These are phyloP conservation scores for Cryptococcus floricola DNA, from an alignment of 1,284 basidiomycete species.

Conservation along the genomic window DNA sequence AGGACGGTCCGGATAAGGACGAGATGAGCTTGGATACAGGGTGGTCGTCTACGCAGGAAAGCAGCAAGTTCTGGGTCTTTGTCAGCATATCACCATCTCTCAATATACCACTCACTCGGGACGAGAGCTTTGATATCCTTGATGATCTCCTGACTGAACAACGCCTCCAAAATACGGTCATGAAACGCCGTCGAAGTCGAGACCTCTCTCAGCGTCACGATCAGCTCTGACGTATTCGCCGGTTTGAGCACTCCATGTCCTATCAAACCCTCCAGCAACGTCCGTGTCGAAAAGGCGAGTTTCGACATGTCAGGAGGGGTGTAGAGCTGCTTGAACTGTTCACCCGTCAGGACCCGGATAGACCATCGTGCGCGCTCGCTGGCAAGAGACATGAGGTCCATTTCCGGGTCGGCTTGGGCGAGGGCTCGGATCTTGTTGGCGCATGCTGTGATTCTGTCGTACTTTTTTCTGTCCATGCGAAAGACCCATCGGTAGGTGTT, in stretches of 20 bases:
- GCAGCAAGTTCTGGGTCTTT: constrained; percentile 17
- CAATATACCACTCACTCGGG: constrained; percentile 13
- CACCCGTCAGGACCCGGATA: constrained; percentile 9
- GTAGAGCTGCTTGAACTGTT: constrained; percentile 12
- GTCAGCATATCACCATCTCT: background rate
- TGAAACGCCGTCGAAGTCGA: constrained; percentile 22
- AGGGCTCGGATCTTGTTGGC: constrained; percentile 22
- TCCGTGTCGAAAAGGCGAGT: constrained; percentile 34
- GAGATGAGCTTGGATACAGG: constrained; percentile 26
- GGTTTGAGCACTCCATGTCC: constrained; percentile 40
- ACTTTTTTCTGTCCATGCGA: constrained; percentile 13
- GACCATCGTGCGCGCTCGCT: constrained; percentile 6
- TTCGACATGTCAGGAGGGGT: constrained; percentile 21
- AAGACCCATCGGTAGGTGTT: constrained; percentile 41
- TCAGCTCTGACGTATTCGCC: constrained; percentile 22
- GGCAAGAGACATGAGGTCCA: constrained; percentile 24
- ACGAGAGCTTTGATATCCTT: constrained; percentile 26
- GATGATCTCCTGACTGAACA: constrained; percentile 44
- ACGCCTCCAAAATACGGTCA: constrained; percentile 37
- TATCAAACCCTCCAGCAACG: constrained; percentile 46
- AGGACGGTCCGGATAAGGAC: constrained; percentile 42
- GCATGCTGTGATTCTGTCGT: constrained; percentile 16
- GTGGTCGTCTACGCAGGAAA: constrained; percentile 17
- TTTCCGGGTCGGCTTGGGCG: constrained; percentile 29
- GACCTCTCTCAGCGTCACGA: constrained; percentile 18